Evolutionary conservation across 805 yeast species (phyloP), one percentile per base, ranked within the genome.

Genomic region (Metschnikowia baotianmanensis): DNA sequence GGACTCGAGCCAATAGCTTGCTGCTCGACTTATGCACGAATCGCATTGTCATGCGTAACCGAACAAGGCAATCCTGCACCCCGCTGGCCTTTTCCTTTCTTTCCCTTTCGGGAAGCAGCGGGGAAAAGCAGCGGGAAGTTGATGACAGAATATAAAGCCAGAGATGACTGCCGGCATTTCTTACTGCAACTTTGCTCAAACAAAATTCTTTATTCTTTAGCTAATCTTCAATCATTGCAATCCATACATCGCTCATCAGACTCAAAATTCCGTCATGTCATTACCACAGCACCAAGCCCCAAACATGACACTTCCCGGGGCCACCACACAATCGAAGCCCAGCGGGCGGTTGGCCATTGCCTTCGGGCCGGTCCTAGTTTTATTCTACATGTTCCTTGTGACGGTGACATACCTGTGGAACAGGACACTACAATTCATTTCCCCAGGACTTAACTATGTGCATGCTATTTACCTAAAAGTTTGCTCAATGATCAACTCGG

Each of bases 401-500:
- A 19, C 23, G 6, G 31, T 43, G 25, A 28, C 40, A 20, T 34
- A 18, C 17, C 15, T 46, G 10, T 38, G 41, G 26, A 34, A 34
- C 34, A 40, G 13, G 24, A 12, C 41, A 4, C 26, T 7, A 8
- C 38, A 30, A 25, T 16, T 46, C 3, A 21, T 50, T 16, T 53
- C 51, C 26, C 40, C 49, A 6, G n/a, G 34, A 7, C 34, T 53
- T 6, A 47, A 42, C 33, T 46, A 45, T 17, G 25, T 53, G 9
- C 49, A 49, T 24, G 44, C 44, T 23, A 35, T 34, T 9, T 29
- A 47, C 24, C 42, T 48, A 36, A 28, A 45, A 17, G 34, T 53
- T 20, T 31, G 50, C 34, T 35, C 44, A 13, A 37, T 47, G 11
- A 34, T 50, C 5, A 60, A 57, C 12, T 37, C 48, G 4, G 32